Percentiles rank a stretch among this genome's conserved stretches.
These are phyloP conservation scores for Saccharomyces hybrid DNA, from an alignment of 1,139 yeast genomes.

Conservation along the genomic window DNA sequence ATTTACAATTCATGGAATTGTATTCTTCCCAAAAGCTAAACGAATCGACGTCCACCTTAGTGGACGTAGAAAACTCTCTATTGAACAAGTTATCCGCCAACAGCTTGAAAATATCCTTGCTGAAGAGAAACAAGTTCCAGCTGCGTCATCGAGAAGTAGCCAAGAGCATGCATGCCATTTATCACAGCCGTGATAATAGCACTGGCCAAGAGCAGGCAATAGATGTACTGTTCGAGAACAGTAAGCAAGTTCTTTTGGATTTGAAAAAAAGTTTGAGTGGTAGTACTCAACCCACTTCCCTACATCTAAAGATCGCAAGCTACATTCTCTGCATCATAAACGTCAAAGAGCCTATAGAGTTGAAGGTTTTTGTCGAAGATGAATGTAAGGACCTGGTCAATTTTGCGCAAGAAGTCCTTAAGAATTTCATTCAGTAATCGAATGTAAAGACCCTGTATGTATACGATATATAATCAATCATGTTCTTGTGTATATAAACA, in stretches of 20 bases:
- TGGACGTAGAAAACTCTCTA: not conserved
- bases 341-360: conserved; percentile 1
- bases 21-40: conserved; percentile 3
- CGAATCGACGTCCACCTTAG: not conserved
- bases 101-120: not conserved
- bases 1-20: conserved; percentile 6
- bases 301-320: conserved; percentile 14
- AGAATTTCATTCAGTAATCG: not conserved
- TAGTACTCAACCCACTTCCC: conserved; percentile 3
- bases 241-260: not conserved
- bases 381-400: not conserved
- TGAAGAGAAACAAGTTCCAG: not conserved
- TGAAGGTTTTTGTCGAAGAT: not conserved
- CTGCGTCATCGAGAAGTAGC: not conserved
- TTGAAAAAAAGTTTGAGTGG: not conserved
- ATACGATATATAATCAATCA: not conserved
- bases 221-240: not conserved
- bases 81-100: not conserved
- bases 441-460: not conserved
- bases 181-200: not conserved
- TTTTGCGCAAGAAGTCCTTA: not conserved
- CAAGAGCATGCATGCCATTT: not conserved
- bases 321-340: conserved; percentile 10
- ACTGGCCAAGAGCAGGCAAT: not conserved
- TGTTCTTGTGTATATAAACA: not conserved